Evolutionary conservation across 768 basidiomycete species (phyloP).

Genomic region (Podaxis sp.): DNA sequence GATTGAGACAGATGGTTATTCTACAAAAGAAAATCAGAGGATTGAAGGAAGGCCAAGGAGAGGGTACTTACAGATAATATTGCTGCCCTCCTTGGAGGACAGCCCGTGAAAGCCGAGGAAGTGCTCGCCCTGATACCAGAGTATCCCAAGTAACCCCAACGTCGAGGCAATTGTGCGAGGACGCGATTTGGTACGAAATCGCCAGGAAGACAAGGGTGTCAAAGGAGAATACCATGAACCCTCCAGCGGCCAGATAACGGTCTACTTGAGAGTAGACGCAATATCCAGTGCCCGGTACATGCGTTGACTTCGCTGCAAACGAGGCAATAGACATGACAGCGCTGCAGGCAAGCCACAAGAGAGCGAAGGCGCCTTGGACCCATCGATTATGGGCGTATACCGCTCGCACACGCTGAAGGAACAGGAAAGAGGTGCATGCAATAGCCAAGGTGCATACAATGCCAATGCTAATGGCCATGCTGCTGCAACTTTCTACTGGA

Average conservation of each 20-base stretch:
- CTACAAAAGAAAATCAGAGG: background rate
- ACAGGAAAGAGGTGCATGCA: conserved; percentile 23
- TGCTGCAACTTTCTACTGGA: background rate
- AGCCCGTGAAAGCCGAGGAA: conserved; percentile 24
- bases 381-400: conserved; percentile 24
- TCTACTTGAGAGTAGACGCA: conserved; percentile 26
- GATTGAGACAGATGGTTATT: background rate
- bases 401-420: conserved; percentile 30
- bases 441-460: background rate
- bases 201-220: conserved; percentile 34
- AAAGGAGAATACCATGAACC: conserved; percentile 23
- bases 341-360: conserved; percentile 27
- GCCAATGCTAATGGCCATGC: background rate
- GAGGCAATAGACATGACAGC: conserved; percentile 22
- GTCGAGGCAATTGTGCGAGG: conserved; percentile 14
- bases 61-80: conserved; percentile 29
- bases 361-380: conserved; percentile 23
- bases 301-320: conserved; percentile 19
- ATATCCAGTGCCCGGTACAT: conserved; percentile 29
- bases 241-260: conserved; percentile 21
- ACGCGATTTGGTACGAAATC: conserved; percentile 26
- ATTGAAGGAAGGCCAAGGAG: background rate
- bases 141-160: conserved; percentile 13
- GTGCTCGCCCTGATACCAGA: conserved; percentile 19
- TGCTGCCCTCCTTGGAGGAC: conserved; percentile 30